A percentile compares a stretch with the other conserved stretches of the same genome.
Conservation (phyloP, 257 asterid species). For the Pogostemon cablin region DNA sequence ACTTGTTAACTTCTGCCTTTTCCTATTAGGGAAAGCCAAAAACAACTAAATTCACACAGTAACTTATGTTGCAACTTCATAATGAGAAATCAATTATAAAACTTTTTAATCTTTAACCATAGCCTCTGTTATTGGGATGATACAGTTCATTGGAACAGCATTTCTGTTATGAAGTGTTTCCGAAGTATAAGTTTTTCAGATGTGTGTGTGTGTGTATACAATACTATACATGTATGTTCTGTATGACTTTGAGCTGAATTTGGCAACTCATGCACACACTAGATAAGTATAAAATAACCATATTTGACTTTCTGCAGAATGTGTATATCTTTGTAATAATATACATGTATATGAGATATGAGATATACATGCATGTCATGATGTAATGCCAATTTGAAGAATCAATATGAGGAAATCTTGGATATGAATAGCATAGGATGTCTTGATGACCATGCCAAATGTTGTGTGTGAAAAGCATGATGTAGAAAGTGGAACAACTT, state of each 20-base stretch:
- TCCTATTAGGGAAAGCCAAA: constrained; percentile 31
- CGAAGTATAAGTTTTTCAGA: not conserved
- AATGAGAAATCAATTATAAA: constrained; percentile 12
- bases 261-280: too few species aligned
- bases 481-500: constrained; percentile 38
- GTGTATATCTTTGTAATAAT: too few species aligned
- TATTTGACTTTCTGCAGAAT: too few species aligned
- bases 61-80: constrained; percentile 26
- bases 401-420: not conserved
- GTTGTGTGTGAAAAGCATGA: constrained; percentile 43
- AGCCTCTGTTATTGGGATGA: constrained; percentile 16
- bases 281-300: too few species aligned
- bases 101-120: constrained; percentile 9
- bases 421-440: constrained; percentile 14
- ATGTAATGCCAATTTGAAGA: not conserved
- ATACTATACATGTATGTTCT: too few species aligned
- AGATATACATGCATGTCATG: too few species aligned
- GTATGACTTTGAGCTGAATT: too few species aligned
- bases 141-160: constrained; percentile 2
- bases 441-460: constrained; percentile 28
- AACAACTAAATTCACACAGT: constrained; percentile 25
- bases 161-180: not conserved
- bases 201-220: not conserved
- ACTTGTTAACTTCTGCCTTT: constrained; percentile 30
- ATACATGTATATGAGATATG: too few species aligned